Conservation (phyloP, 306 rosid genomes). For the Rosa multiflora region DNA sequence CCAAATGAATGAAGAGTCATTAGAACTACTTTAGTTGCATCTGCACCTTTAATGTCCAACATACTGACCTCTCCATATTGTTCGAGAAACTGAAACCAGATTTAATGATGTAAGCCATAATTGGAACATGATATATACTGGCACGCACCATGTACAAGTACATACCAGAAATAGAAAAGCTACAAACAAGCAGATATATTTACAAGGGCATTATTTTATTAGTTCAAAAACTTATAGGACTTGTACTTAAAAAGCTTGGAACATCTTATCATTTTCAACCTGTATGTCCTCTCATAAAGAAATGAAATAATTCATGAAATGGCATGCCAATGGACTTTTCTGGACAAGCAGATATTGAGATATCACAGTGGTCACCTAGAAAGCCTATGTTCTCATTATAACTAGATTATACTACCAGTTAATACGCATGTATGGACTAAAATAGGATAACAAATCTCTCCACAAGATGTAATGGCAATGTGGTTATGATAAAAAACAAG, state of each 20-base stretch:
- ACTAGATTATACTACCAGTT: neutral
- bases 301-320: neutral
- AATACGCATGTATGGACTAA: constrained; percentile 1
- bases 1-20: constrained; percentile 99
- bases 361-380: neutral
- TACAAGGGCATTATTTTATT: neutral
- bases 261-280: neutral
- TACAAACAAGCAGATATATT: neutral
- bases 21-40: constrained; percentile 92
- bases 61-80: constrained; percentile 98
- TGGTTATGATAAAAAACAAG: neutral
- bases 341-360: neutral
- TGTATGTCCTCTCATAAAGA: neutral
- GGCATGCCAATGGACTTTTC: neutral
- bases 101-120: constrained; percentile 17
- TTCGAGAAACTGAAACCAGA: constrained; percentile 84
- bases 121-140: constrained; percentile 24
- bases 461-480: constrained; percentile 15
- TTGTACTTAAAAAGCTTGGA: neutral
- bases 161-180: constrained; percentile 1
- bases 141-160: neutral
- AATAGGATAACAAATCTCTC: constrained; percentile 9
- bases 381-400: neutral
- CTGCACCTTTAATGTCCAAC: constrained; percentile 99
- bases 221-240: neutral